Evolutionary conservation across 2,329 filamentous ascomycete genomes (phyloP).

Genomic region (Aplosporella prunicola): DNA sequence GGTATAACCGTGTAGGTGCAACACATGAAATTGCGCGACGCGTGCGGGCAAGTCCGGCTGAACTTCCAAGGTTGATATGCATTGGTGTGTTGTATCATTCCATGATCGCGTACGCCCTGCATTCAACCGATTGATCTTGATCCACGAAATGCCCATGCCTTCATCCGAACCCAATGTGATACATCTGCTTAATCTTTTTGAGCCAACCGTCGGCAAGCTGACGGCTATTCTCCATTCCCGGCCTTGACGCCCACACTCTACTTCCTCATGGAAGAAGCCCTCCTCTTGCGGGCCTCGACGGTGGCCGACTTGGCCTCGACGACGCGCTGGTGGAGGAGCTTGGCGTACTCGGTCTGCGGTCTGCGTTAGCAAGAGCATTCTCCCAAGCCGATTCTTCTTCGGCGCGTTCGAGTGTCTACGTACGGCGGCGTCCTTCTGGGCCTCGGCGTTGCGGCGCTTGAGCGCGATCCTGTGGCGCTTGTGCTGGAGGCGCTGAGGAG

Average conservation of each 20-base stretch:
- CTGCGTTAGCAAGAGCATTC: conserved; percentile 27
- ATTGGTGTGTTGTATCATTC: conserved; percentile 10
- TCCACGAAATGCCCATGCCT: conserved; percentile 12
- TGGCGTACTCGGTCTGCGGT: conserved; percentile 83
- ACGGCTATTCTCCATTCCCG: conserved; percentile 3
- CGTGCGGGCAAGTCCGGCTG: conserved; percentile 6
- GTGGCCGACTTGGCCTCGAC: conserved; percentile 91
- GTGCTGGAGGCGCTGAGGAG: conserved; percentile 99
- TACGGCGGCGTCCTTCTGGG: conserved; percentile 98
- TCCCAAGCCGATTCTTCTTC: not conserved
- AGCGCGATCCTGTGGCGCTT: conserved; percentile 97
- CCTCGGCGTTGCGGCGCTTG: conserved; percentile 96
- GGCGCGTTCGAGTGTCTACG: conserved; percentile 31
- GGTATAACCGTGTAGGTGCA: no score
- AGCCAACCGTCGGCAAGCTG: not conserved
- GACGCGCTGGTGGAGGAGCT: conserved; percentile 94
- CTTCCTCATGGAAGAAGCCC: conserved; percentile 91
- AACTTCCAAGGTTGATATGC: conserved; percentile 12
- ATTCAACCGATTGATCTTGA: conserved; percentile 9
- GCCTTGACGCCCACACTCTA: conserved; percentile 28
- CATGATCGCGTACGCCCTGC: conserved; percentile 11
- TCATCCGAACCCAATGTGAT: conserved; percentile 10
- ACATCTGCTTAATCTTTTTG: conserved; percentile 12
- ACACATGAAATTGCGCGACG: no score
- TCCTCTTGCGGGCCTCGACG: conserved; percentile 90